Evolutionary conservation across 768 basidiomycete species (phyloP).

Genomic region (Termitomyces sp.): DNA sequence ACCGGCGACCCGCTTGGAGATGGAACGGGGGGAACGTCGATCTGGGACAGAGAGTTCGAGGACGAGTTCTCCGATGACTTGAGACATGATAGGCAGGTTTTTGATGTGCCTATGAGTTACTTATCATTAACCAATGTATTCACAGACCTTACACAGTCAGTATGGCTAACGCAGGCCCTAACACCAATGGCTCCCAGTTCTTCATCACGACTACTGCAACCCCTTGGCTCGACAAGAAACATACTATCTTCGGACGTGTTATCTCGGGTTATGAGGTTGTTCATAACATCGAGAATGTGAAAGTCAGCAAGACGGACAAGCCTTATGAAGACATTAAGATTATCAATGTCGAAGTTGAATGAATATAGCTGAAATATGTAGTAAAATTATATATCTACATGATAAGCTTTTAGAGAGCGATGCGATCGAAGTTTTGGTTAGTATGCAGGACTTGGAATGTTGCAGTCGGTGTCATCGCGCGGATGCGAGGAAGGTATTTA

Average conservation of each 20-base stretch:
- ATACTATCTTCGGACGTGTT: slow-evolving; percentile 91
- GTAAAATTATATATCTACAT: neutral
- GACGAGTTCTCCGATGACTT: slow-evolving; percentile 90
- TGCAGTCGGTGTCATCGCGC: slow-evolving; percentile 14
- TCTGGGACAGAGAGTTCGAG: slow-evolving; percentile 88
- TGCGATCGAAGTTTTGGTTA: slow-evolving; percentile 35
- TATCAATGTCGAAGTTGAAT: slow-evolving; percentile 70
- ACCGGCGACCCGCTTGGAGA: slow-evolving; percentile 94
- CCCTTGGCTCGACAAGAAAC: slow-evolving; percentile 89
- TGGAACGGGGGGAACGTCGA: slow-evolving; percentile 86
- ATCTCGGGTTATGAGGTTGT: slow-evolving; percentile 85
- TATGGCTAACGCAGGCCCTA: slow-evolving; percentile 90
- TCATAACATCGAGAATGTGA: slow-evolving; percentile 88
- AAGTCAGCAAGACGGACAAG: slow-evolving; percentile 79
- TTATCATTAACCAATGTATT: neutral
- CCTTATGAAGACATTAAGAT: slow-evolving; percentile 95
- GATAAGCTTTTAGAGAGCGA: slow-evolving; percentile 34
- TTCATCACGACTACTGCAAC: slow-evolving; percentile 96
- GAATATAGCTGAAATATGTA: slow-evolving; percentile 15
- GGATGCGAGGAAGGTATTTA: slow-evolving; percentile 29
- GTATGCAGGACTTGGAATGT: slow-evolving; percentile 24
- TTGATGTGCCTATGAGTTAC: neutral
- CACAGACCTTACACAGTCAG: slow-evolving; percentile 88
- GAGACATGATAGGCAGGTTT: slow-evolving; percentile 78
- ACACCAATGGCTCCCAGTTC: slow-evolving; percentile 95